Base-by-base conservation (phyloP, 1,139 yeast species). In the Pichia sp. region DNA sequence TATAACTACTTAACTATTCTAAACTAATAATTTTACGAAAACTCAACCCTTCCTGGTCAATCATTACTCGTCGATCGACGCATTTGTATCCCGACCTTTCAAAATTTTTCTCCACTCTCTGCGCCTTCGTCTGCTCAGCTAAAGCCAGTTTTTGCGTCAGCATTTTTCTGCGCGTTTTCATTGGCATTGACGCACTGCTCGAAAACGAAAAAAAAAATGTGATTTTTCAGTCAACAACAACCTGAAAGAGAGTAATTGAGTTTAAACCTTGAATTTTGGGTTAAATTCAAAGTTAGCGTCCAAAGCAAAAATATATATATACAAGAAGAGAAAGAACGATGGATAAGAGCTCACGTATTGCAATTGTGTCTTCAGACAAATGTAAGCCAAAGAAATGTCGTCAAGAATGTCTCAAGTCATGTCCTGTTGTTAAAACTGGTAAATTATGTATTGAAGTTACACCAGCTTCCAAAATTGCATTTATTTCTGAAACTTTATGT, bases 361-460 rank as follows among this genome's bases (percentile, higher is more conserved):
- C 98, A 52, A 88, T 91, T 66, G 95, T 91, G 64, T 79, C 81
- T 45, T 75, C 78, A 35, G 98, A 91, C 74, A 88, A 77, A 68
- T 91, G 98, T 71, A 91, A 89, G 66, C 98, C 98, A 43, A 89
- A 88, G 69, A 86, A 91, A 67, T 91, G 98, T 69, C 88, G 93
- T 62, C 98, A 91, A 66, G 98, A 91, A 67, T 91, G 98, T 71
- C 80, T 88, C 62, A 86, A 86, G 60, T 72, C 95, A 30, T 91
- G 98, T 74, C 98, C 98, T 3, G 98, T 91, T 34, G 97, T 89
- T 44, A 82, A 93, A 61, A 89, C 98, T 2, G 98, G 98, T 45
- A 91, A 89, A 64, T 76, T 89, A 49, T 91, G 98, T 80, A 91
- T 91, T 58, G 98, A 91, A 66, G 98, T 91, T 37, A 69, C 86